A percentile compares a stretch with the other conserved stretches of the same genome.
These are phyloP conservation scores for Pilobolus umbonatus DNA, from an alignment of 192 early-diverging fungal species.

Conservation along the genomic window DNA sequence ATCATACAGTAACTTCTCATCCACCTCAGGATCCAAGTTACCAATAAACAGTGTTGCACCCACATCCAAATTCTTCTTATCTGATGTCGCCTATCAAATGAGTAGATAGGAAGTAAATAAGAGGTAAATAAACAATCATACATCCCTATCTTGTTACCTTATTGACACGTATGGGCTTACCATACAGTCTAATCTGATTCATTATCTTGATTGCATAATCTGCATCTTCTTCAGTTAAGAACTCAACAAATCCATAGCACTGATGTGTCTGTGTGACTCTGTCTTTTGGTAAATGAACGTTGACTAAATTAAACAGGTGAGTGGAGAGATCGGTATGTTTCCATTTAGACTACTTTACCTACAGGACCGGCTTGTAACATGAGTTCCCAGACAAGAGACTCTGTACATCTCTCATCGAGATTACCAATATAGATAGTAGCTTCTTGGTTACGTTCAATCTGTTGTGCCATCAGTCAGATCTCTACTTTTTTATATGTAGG, in stretches of 20 bases:
- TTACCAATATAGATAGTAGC: conserved; percentile 98
- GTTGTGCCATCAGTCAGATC: conserved; percentile 46
- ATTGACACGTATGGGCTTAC: conserved; percentile 94
- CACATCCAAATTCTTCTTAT: conserved; percentile 83
- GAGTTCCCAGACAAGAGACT: conserved; percentile 95
- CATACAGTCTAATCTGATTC: conserved; percentile 94
- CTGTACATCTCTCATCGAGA: conserved; percentile 90
- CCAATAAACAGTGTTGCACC: conserved; percentile 97
- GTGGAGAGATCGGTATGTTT: not conserved
- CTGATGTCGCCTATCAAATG: conserved; percentile 64
- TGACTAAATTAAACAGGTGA: conserved; percentile 44
- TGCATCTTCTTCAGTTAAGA: conserved; percentile 88
- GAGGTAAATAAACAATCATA: not conserved
- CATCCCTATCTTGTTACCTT: conserved; percentile 45
- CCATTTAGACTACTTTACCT: conserved; percentile 38
- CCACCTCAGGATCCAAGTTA: conserved; percentile 88
- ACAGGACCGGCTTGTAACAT: conserved; percentile 98
- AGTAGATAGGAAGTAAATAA: too few relatives aligned
- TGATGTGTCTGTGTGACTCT: conserved; percentile 90
- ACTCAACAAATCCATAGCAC: conserved; percentile 97
- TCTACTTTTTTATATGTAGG: not conserved
- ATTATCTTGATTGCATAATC: conserved; percentile 96
- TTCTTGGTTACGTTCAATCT: conserved; percentile 92
- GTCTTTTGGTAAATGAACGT: conserved; percentile 97
- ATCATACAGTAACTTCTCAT: conserved; percentile 89